Conservation (phyloP, 176 grass and related monocot genomes). For the Avena eriantha region DNA sequence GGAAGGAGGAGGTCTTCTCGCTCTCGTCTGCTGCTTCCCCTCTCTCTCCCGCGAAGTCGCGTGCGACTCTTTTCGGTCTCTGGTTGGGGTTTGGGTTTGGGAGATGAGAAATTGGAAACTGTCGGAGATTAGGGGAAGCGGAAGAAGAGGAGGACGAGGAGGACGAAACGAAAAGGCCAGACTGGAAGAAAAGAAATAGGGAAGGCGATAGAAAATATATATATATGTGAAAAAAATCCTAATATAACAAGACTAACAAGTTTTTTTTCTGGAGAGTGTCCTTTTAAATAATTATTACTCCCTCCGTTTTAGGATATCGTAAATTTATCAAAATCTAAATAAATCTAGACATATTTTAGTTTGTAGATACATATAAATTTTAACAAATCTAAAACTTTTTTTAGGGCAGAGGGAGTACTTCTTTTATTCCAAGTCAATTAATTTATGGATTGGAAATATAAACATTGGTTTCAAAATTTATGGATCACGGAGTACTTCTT, state of each 20-base stretch:
- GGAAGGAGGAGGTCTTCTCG: slow-evolving; percentile 37
- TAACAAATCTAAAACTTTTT: too few relatives aligned
- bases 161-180: background rate
- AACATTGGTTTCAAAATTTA: too few relatives aligned
- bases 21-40: slow-evolving; percentile 31
- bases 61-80: slow-evolving; percentile 27
- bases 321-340: too few relatives aligned
- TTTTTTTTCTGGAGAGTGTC: too few relatives aligned
- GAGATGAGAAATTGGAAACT: slow-evolving; percentile 44
- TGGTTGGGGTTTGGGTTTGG: slow-evolving; percentile 45
- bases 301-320: too few relatives aligned
- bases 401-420: too few relatives aligned
- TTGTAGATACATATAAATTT: too few relatives aligned
- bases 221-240: background rate
- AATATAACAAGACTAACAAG: background rate
- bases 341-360: too few relatives aligned
- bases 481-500: too few relatives aligned
- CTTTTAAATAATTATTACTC: too few relatives aligned
- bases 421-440: too few relatives aligned
- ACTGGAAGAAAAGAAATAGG: background rate
- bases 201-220: background rate
- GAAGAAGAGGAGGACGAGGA: slow-evolving; percentile 28
- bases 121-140: slow-evolving; percentile 46
- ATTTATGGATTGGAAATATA: too few relatives aligned
- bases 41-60: slow-evolving; percentile 36